Base-by-base conservation (phyloP, 768 basidiomycete genomes). In the Lentinula detonsa region DNA sequence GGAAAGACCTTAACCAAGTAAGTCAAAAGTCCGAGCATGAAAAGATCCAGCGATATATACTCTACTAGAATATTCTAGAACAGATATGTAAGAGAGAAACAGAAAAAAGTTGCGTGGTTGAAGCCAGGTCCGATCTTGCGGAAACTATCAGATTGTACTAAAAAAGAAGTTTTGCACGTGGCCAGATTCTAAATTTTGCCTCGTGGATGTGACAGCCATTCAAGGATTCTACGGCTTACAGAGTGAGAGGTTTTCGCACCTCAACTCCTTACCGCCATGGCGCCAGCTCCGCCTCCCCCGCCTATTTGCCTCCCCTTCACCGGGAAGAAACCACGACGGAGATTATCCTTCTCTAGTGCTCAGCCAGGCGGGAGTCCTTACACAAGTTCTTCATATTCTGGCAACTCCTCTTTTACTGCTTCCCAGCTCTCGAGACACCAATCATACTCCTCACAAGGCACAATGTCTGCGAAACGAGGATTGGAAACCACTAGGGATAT, bases 221-320 rank as follows among this genome's bases (percentile, higher is more conserved):
- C 18, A 13, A 50, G 23, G 21, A 16, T 51, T 35, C 6, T 48
- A 48, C 46, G 21, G 46, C 46, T 48, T 18, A 21, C 18, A 45
- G 18, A 9, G 31, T 51, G 40, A 21, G 53, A 40, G 37, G 37
- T 40, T 59, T 49, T 60, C 39, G 37, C 50, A 49, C 50, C 67
- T 70, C 63, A 63, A 65, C 67, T 59, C 64, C 65, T 34, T 60
- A 72, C 75, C 67, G 72, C 69, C 70, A 82, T 81, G 80, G 67
- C 81, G 54, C 81, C 82, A 33, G 76, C 75, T 0, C 83, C 83
- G 0, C 82, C 81, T 11, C 84, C 83, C 1, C 82, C 83, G 0
- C 81, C 74, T 0, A 77, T 85, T 61, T 87, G 85, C 64, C 78
- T 87, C 34, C 86, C 85, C 3, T 87, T 85, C 71, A 68, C 71